Conservation (phyloP, 2,329 filamentous ascomycete species). For the Beauveria asiatica region DNA sequence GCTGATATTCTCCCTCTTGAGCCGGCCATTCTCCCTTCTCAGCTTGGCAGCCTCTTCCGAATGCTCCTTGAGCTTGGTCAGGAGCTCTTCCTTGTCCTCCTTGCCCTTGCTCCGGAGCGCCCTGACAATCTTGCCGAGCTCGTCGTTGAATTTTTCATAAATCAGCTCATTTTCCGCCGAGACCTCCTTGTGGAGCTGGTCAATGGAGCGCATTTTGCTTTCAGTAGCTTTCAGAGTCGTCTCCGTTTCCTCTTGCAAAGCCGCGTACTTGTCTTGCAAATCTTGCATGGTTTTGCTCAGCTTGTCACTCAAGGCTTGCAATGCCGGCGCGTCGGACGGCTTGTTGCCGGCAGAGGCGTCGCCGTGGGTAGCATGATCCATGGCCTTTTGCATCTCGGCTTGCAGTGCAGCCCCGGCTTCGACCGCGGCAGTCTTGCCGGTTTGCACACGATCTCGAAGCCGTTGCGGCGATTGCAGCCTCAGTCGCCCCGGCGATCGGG, state of each 20-base stretch:
- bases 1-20: constrained; percentile 76
- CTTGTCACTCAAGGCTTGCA: constrained; percentile 59
- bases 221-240: constrained; percentile 65
- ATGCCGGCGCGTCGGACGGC: constrained; percentile 31
- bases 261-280: constrained; percentile 50
- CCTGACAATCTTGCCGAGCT: constrained; percentile 73
- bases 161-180: constrained; percentile 88
- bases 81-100: constrained; percentile 71
- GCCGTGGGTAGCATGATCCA: constrained; percentile 9
- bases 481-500: constrained; percentile 38
- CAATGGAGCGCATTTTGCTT: constrained; percentile 69
- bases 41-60: constrained; percentile 69
- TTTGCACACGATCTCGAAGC: constrained; percentile 74
- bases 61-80: constrained; percentile 60
- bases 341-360: constrained; percentile 28
- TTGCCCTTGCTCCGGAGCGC: constrained; percentile 64
- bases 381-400: background rate
- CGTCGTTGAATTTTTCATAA: constrained; percentile 87
- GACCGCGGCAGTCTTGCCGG: constrained; percentile 66
- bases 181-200: constrained; percentile 80
- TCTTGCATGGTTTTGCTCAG: constrained; percentile 53
- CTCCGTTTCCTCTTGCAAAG: constrained; percentile 63
- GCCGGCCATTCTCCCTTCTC: constrained; percentile 76
- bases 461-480: constrained; percentile 66
- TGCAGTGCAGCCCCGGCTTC: constrained; percentile 44